Percentiles rank a stretch among this genome's conserved stretches.
These are phyloP conservation scores for Phytophthora uliginosa DNA, from an alignment of 352 stramenopile species.

Conservation along the genomic window DNA sequence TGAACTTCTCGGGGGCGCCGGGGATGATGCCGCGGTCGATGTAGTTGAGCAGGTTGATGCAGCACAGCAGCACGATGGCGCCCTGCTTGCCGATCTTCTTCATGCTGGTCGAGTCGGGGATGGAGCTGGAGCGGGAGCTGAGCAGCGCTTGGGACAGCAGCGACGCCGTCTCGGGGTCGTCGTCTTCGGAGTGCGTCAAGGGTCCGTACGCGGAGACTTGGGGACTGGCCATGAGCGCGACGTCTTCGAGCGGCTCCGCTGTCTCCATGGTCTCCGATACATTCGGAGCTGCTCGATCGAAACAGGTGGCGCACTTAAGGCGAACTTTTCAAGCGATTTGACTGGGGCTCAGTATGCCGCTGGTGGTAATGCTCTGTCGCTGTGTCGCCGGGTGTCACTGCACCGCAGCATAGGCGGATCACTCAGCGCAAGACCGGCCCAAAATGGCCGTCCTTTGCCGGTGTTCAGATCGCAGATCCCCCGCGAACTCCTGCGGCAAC, in stretches of 20 bases:
- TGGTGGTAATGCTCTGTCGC: slow-evolving; percentile 23
- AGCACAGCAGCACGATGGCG: slow-evolving; percentile 88
- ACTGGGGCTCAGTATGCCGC: slow-evolving; percentile 18
- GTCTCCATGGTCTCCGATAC: slow-evolving; percentile 27
- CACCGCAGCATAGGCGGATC: slow-evolving; percentile 19
- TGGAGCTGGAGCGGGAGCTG: slow-evolving; percentile 3
- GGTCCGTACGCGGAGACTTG: slow-evolving; percentile 30
- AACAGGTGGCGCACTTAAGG: slow-evolving; percentile 29
- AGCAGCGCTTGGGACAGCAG: slow-evolving; percentile 40
- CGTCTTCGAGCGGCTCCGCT: slow-evolving; percentile 28
- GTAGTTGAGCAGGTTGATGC: slow-evolving; percentile 96
- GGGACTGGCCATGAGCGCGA: slow-evolving; percentile 26
- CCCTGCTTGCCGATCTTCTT: slow-evolving; percentile 54
- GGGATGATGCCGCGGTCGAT: slow-evolving; percentile 97
- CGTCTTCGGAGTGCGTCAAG: slow-evolving; percentile 22
- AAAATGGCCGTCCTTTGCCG: slow-evolving; percentile 12
- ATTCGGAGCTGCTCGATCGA: slow-evolving; percentile 23
- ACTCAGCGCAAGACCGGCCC: slow-evolving; percentile 15
- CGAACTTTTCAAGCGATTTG: slow-evolving; percentile 6
- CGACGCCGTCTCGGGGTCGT: slow-evolving; percentile 31
- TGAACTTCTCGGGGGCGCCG: slow-evolving; percentile 93
- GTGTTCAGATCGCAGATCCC: slow-evolving; percentile 21
- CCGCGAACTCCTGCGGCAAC: slow-evolving; percentile 5
- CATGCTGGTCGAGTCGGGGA: slow-evolving; percentile 8
- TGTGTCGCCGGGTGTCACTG: slow-evolving; percentile 20